A percentile compares a stretch with the other conserved stretches of the same genome.
phyloP scores from a whole-genome alignment of 192 early-diverging fungal species.

The Backusella westeae region DNA sequence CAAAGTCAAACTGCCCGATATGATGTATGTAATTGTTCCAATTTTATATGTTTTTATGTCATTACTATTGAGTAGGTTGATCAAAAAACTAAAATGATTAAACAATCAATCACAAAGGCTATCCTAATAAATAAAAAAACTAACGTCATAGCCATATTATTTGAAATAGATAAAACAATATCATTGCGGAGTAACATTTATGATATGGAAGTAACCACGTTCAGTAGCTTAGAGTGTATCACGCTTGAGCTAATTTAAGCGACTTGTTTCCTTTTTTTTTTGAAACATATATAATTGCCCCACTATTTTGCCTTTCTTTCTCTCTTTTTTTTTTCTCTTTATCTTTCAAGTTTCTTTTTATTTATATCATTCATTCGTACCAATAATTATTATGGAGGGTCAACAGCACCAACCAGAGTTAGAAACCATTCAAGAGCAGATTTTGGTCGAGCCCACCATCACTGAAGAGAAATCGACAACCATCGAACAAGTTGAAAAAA shows the following conservation, averaged over 20 bases:
- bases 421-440: not conserved
- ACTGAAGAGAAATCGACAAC: not conserved
- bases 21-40: not conserved
- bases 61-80: not conserved
- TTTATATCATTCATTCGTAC: not conserved
- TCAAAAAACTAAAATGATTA: not conserved
- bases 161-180: not conserved
- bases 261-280: not conserved
- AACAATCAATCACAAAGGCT: not conserved
- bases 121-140: not conserved
- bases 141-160: not conserved
- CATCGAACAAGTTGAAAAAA: not conserved
- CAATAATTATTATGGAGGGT: not conserved
- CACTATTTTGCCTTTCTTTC: not conserved
- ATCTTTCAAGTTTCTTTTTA: not conserved
- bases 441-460: not conserved
- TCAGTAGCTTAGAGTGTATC: not conserved
- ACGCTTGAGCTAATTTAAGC: not conserved
- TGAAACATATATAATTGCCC: not conserved
- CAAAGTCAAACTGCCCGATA: not conserved
- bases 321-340: not conserved
- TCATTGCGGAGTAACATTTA: not conserved
- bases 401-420: not conserved
- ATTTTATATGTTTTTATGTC: not conserved
- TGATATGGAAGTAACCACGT: conserved; percentile 1